Evolutionary conservation across 2,329 filamentous ascomycete genomes (phyloP), one percentile per base, ranked within the genome.

Genomic region (Zopfia rhizophila): DNA sequence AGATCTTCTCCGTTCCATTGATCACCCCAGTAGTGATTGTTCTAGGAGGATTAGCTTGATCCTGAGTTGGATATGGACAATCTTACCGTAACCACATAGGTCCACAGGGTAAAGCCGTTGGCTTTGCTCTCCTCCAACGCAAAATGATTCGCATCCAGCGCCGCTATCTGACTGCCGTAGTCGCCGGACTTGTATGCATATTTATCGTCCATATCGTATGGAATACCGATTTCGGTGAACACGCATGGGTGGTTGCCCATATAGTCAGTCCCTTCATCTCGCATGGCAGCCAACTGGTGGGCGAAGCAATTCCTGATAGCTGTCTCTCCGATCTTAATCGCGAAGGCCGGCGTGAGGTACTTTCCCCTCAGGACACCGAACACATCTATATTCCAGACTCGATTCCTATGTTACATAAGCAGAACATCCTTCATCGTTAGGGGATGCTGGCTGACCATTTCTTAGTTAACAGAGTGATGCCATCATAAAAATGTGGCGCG

Each of bases 131-230:
- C 90, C 74, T 99, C 94, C 0, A 96, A 80, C 0, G 89, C 94
- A 74, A 87, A 99, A 68, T 96, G 91, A 68, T 97, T 99, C 40
- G 95, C 94, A 72, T 99, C 94, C 78, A 99, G 87, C 5, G 94
- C 94, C 2, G 90, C 85, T 23, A 88, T 89, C 69, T 99, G 94
- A 61, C 90, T 96, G 31, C 89, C 88, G 72, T 96, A 99, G 70
- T 99, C 90, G 6, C 95, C 94, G 5, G 91, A 96, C 73, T 91
- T 90, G 75, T 99, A 99, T 1, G 94, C 94, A 64, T 94, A 81
- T 72, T 96, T 92, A 56, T 96, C 87, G 65, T 99, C 93, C 95
- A 99, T 97, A 67, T 99, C 94, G 67, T 96, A 99, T 0, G 94
- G 94, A 47, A 99, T 97, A 6, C 94, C 94, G 63, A 97, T 97